Conservation (phyloP, 257 asterid genomes). For the Cordia subcordata region DNA sequence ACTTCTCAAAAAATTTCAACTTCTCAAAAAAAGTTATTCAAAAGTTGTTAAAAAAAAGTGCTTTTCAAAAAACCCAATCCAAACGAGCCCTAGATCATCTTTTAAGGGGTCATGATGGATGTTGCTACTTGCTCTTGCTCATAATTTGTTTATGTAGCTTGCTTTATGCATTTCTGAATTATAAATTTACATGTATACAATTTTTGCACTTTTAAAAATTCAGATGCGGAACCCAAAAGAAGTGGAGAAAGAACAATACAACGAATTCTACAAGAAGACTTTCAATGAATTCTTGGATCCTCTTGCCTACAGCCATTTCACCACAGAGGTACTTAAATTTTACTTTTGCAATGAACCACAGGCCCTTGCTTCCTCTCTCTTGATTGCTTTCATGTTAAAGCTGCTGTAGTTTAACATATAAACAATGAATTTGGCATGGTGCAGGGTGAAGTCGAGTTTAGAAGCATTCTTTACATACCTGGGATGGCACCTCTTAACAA, state of each 20-base stretch:
- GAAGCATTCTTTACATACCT: constrained; percentile 91
- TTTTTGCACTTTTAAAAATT: constrained; percentile 11
- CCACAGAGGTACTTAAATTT: constrained; percentile 72
- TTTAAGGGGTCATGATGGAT: neutral
- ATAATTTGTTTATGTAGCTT: neutral
- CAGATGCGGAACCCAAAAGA: constrained; percentile 96
- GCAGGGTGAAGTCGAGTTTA: constrained; percentile 99
- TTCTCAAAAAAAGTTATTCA: no score
- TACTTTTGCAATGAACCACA: neutral
- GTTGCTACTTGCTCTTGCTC: neutral
- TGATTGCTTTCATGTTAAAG: neutral
- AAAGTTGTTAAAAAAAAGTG: no score
- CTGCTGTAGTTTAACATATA: constrained; percentile 3
- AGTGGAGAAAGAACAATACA: constrained; percentile 85
- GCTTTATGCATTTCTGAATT: neutral
- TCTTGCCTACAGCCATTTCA: constrained; percentile 77
- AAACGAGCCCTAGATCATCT: no score
- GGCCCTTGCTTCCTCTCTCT: neutral
- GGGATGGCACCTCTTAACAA: constrained; percentile 99
- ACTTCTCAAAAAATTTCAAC: no score
- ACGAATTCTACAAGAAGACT: constrained; percentile 90
- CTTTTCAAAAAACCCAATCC: no score
- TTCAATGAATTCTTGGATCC: constrained; percentile 96
- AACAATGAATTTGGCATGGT: constrained; percentile 16
- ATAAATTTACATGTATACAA: neutral